Base-by-base conservation (phyloP, 805 yeast genomes). In the Hemisphaericaspora nanyangensis region DNA sequence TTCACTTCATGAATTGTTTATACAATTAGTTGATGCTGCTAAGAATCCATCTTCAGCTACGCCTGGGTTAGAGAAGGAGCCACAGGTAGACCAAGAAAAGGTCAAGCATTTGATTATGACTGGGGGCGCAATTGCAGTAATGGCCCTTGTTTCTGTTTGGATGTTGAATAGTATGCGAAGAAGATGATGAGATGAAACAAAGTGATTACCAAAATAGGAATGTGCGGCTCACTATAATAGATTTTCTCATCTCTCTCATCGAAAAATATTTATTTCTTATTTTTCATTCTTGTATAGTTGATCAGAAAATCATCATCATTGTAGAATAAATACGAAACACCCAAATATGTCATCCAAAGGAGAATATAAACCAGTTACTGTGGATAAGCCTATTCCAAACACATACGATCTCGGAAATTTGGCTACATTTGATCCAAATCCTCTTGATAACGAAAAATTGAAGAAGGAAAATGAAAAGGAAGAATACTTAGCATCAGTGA, bases 351-450 rank as follows among this genome's bases (percentile, higher is more conserved):
- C 52, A 24, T 44, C 42, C 20, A 46, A 48, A 38, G 48, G 49
- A 35, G 55, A 63, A 40, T 67, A 42, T 50, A 81, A 82, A 55
- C 86, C 95, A 11, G 90, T 85, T 26, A 83, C 90, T 4, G 98
- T 93, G 26, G 95, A 87, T 35, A 90, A 90, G 61, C 84, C 84
- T 20, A 87, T 93, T 44, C 97, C 98, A 19, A 93, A 85, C 36
- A 70, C 80, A 3, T 91, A 76, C 57, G 99, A 93, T 60, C 68
- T 91, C 46, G 99, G 99, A 26, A 85, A 91, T 61, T 72, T 93
- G 39, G 84, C 96, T 5, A 86, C 85, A 2, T 90, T 87, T 56
- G 98, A 91, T 63, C 72, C 90, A 27, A 90, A 88, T 60, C 95
- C 96, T 16, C 64, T 91, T 48, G 95, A 86, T 48, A 69, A 72